Evolutionary conservation across 176 grass and related monocot genomes (phyloP).

Genomic region (Thalia dealbata): DNA sequence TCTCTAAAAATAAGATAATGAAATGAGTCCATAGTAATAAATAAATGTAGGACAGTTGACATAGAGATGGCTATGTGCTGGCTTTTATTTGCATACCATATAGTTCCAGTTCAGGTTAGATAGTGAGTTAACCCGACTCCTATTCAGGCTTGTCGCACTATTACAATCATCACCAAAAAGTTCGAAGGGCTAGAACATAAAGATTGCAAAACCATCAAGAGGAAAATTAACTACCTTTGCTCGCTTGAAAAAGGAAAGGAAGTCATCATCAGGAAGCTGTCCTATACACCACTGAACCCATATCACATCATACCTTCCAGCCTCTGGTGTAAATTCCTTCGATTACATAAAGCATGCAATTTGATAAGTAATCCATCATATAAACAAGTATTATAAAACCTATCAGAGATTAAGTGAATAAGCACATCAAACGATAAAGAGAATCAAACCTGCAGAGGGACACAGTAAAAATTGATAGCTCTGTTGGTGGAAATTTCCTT

Average conservation of each 20-base stretch:
- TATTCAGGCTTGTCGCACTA: too few relatives aligned
- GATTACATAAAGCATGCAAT: neutral
- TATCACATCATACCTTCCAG: constrained; percentile 93
- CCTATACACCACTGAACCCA: constrained; percentile 99
- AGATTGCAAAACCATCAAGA: neutral
- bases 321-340: constrained; percentile 83
- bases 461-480: constrained; percentile 79
- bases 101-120: too few relatives aligned
- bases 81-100: too few relatives aligned
- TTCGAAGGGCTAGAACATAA: neutral
- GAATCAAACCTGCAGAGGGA: constrained; percentile 74
- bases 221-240: constrained; percentile 40
- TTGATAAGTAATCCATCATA: neutral
- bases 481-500: constrained; percentile 37
- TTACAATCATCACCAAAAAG: neutral
- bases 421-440: neutral
- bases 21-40: too few relatives aligned
- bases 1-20: too few relatives aligned
- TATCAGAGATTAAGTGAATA: neutral
- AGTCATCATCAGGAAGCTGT: constrained; percentile 93
- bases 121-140: too few relatives aligned
- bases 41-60: too few relatives aligned
- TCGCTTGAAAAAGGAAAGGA: constrained; percentile 86
- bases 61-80: too few relatives aligned
- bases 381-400: neutral